A percentile compares a stretch with the other conserved stretches of the same genome.
Evolutionary conservation across 345 rosid species (phyloP).

Genomic region (Euphorbia peplus): DNA sequence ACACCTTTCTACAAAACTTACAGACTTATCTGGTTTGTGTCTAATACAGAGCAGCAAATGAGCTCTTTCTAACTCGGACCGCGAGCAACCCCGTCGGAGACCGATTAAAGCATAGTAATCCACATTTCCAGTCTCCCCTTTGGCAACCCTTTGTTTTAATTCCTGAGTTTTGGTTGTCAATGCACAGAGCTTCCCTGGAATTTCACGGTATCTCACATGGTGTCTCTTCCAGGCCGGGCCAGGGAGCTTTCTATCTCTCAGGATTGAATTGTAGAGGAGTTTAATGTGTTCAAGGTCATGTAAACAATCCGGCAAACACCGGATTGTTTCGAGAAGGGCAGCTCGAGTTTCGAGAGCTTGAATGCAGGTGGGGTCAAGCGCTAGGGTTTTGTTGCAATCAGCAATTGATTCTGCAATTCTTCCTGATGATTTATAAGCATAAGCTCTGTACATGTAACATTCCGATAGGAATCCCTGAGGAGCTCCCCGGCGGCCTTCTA

Average conservation of each 20-base stretch:
- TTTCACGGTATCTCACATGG: constrained; percentile 73
- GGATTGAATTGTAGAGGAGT: constrained; percentile 74
- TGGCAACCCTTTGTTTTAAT: constrained; percentile 69
- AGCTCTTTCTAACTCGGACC: constrained; percentile 89
- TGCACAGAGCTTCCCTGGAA: constrained; percentile 74
- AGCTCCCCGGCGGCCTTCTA: constrained; percentile 78
- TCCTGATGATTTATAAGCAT: constrained; percentile 67
- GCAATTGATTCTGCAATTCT: constrained; percentile 81
- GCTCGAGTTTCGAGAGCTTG: constrained; percentile 93
- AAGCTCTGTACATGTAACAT: constrained; percentile 80
- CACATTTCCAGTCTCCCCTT: constrained; percentile 72
- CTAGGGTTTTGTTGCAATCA: constrained; percentile 85
- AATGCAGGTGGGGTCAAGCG: constrained; percentile 78
- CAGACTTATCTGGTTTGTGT: constrained; percentile 85
- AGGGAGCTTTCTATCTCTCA: constrained; percentile 82
- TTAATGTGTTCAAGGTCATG: constrained; percentile 95
- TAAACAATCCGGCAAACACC: constrained; percentile 82
- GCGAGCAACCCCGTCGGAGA: constrained; percentile 72
- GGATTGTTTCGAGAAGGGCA: constrained; percentile 63
- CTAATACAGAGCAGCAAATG: constrained; percentile 64
- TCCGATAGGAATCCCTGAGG: constrained; percentile 92
- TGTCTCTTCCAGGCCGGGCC: constrained; percentile 97
- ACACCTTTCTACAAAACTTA: constrained; percentile 64
- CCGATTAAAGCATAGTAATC: constrained; percentile 87
- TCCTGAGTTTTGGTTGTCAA: constrained; percentile 59